Conservation (phyloP, 2,329 filamentous ascomycete species). For the Dactylellina sp. region DNA sequence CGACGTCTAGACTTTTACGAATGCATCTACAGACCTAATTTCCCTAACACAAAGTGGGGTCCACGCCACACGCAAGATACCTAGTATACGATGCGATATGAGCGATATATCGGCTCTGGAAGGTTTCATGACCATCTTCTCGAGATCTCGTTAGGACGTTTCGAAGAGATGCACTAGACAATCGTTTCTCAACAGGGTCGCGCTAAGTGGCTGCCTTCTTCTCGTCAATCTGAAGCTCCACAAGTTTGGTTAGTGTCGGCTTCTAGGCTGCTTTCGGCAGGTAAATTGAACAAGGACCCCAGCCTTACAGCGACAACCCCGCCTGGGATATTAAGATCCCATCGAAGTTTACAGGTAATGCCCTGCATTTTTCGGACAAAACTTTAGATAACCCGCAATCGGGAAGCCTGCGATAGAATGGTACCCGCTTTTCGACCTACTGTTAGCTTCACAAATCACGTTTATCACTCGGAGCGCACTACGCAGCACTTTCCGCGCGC, state of each 20-base stretch:
- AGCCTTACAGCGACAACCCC: conserved; percentile 29
- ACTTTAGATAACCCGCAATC: conserved; percentile 35
- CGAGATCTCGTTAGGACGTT: conserved; percentile 35
- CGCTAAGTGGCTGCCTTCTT: conserved; percentile 31
- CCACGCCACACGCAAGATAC: conserved; percentile 1
- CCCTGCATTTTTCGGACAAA: conserved; percentile 42
- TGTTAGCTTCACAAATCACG: conserved; percentile 23
- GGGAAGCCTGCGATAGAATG: conserved; percentile 36
- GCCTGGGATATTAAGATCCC: conserved; percentile 7
- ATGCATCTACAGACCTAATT: conserved; percentile 5
- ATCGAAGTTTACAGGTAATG: conserved; percentile 18
- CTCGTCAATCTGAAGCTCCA: conserved; percentile 2
- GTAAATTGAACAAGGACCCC: conserved; percentile 31
- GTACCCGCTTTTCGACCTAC: conserved; percentile 27
- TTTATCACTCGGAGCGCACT: conserved; percentile 22
- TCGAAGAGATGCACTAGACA: conserved; percentile 16
- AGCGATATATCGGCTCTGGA: neutral
- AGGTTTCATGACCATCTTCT: neutral
- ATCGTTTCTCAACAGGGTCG: conserved; percentile 16
- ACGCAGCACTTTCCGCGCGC: conserved; percentile 21
- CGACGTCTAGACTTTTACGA: neutral
- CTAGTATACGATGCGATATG: neutral
- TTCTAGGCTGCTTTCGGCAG: conserved; percentile 39
- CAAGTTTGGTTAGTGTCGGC: neutral
- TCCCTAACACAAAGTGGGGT: conserved; percentile 9